phyloP scores from a whole-genome alignment of 805 yeast species.

The Wickerhamiella azyma region DNA sequence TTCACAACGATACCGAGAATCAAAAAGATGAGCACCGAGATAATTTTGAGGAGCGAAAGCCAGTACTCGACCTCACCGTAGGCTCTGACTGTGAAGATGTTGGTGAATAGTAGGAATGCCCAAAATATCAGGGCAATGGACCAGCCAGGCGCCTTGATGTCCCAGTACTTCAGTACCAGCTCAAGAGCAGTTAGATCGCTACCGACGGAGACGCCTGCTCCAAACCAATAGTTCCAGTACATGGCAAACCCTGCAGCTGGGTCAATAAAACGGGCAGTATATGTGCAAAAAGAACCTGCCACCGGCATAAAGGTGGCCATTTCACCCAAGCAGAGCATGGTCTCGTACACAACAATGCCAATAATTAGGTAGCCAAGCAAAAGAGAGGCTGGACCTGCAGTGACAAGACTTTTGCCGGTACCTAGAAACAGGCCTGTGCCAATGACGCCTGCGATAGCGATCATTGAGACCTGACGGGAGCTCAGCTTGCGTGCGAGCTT shows the following conservation, averaged over 20 bases:
- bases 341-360: conserved; percentile 39
- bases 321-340: conserved; percentile 42
- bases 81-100: conserved; percentile 39
- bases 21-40: conserved; percentile 50
- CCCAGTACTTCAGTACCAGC: conserved; percentile 36
- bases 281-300: conserved; percentile 40
- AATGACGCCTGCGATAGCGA: conserved; percentile 65
- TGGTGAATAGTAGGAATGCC: conserved; percentile 33
- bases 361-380: conserved; percentile 37
- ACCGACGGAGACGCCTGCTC: conserved; percentile 37
- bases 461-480: conserved; percentile 46
- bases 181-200: conserved; percentile 37
- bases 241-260: conserved; percentile 41
- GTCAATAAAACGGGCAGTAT: conserved; percentile 36
- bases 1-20: conserved; percentile 44
- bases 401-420: conserved; percentile 35
- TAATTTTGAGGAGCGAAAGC: conserved; percentile 52
- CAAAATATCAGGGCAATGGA: conserved; percentile 40
- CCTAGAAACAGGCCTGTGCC: conserved; percentile 54
- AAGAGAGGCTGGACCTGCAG: conserved; percentile 41
- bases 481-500: conserved; percentile 16
- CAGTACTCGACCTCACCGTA: conserved; percentile 54
- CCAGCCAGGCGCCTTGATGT: conserved; percentile 34
- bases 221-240: conserved; percentile 38
- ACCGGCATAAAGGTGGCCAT: conserved; percentile 43